phyloP scores from a whole-genome alignment of 2,329 filamentous ascomycete species.

The Aspergillus versicolor region DNA sequence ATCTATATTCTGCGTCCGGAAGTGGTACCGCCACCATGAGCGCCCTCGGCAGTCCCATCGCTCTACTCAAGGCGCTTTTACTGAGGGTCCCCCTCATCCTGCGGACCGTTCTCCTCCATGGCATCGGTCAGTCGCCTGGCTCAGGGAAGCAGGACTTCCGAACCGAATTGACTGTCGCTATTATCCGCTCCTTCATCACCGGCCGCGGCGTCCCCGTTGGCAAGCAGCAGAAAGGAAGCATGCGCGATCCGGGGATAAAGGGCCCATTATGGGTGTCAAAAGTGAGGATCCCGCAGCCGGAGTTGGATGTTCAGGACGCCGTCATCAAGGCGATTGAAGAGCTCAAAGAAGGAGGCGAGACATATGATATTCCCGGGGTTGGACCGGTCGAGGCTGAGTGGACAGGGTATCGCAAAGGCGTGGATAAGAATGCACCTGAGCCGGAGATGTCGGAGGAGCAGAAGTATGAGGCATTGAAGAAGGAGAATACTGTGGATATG shows the following conservation, averaged over 20 bases:
- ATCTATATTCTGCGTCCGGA: neutral
- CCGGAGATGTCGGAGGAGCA: slow-evolving; percentile 44
- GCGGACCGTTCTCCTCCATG: slow-evolving; percentile 43
- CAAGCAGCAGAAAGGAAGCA: slow-evolving; percentile 62
- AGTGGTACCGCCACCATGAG: slow-evolving; percentile 22
- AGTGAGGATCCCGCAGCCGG: slow-evolving; percentile 61
- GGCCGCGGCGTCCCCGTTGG: slow-evolving; percentile 53
- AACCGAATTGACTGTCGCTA: slow-evolving; percentile 68
- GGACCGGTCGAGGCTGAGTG: slow-evolving; percentile 45
- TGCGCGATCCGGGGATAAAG: slow-evolving; percentile 67
- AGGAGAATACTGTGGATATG: slow-evolving; percentile 39
- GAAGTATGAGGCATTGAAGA: slow-evolving; percentile 42
- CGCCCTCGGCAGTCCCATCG: slow-evolving; percentile 21
- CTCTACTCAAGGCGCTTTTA: slow-evolving; percentile 39
- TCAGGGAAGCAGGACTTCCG: slow-evolving; percentile 75
- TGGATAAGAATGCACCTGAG: slow-evolving; percentile 36
- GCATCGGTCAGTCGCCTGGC: slow-evolving; percentile 65
- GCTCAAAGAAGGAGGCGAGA: slow-evolving; percentile 39
- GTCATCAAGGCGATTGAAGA: slow-evolving; percentile 40
- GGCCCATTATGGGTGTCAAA: slow-evolving; percentile 80
- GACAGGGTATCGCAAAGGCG: slow-evolving; percentile 45
- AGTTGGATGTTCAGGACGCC: slow-evolving; percentile 43
- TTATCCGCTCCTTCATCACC: slow-evolving; percentile 66
- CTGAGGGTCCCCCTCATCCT: slow-evolving; percentile 43
- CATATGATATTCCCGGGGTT: slow-evolving; percentile 37